Percentiles rank a stretch among this genome's conserved stretches.
These are phyloP conservation scores for Ogataea allantospora DNA, from an alignment of 805 yeast genomes.

Conservation along the genomic window DNA sequence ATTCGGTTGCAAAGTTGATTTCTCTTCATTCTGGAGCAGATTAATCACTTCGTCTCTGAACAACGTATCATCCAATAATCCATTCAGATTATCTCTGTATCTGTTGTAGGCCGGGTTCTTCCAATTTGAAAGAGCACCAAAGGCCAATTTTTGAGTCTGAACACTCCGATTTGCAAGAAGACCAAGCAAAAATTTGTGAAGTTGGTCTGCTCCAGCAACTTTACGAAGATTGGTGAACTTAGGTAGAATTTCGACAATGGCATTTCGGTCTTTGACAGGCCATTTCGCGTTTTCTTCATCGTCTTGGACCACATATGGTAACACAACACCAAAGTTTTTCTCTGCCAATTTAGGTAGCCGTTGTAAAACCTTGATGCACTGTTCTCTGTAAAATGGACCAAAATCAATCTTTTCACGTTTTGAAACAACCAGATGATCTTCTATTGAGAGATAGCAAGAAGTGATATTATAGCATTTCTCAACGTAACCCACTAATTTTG, in stretches of 20 bases:
- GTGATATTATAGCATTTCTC: slow-evolving; percentile 29
- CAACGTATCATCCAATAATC: slow-evolving; percentile 74
- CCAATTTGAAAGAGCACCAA: slow-evolving; percentile 66
- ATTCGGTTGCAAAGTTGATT: slow-evolving; percentile 52
- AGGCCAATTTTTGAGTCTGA: slow-evolving; percentile 68
- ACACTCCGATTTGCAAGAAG: slow-evolving; percentile 60
- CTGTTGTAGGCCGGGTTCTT: slow-evolving; percentile 56
- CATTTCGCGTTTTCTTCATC: slow-evolving; percentile 34
- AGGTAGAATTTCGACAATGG: slow-evolving; percentile 59
- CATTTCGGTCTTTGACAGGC: slow-evolving; percentile 48
- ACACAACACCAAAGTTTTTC: slow-evolving; percentile 50
- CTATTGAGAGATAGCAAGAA: slow-evolving; percentile 34
- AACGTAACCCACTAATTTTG: slow-evolving; percentile 43
- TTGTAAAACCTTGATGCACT: slow-evolving; percentile 55
- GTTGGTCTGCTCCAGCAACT: slow-evolving; percentile 49
- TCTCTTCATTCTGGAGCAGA: slow-evolving; percentile 53
- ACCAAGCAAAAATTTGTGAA: slow-evolving; percentile 51
- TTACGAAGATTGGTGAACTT: slow-evolving; percentile 62
- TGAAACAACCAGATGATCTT: slow-evolving; percentile 37
- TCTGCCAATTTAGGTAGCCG: slow-evolving; percentile 72
- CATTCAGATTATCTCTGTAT: slow-evolving; percentile 70
- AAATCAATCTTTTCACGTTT: slow-evolving; percentile 38
- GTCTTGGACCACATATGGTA: slow-evolving; percentile 52
- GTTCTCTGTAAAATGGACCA: slow-evolving; percentile 50
- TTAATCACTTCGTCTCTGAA: slow-evolving; percentile 82